These are phyloP conservation scores for Huntiella omanensis DNA, from an alignment of 2,329 filamentous ascomycete genomes.

Conservation along the genomic window DNA sequence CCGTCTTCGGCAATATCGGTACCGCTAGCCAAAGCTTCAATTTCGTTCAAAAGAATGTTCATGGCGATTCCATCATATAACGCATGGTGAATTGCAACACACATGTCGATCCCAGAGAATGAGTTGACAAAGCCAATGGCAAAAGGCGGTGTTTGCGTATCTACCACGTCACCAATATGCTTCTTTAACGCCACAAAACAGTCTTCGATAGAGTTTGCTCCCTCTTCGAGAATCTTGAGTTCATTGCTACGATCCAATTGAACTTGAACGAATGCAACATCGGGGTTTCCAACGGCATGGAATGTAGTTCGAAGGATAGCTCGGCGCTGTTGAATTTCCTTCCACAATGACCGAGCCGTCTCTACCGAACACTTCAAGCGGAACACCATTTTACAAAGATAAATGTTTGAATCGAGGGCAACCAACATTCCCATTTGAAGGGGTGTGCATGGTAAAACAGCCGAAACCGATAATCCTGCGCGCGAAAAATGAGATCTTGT, in stretches of 20 bases:
- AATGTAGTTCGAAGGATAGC: conserved; percentile 66
- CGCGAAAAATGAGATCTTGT: conserved; percentile 13
- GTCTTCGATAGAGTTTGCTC: conserved; percentile 18
- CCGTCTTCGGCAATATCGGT: conserved; percentile 27
- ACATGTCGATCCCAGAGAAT: conserved; percentile 21
- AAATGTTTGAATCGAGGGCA: conserved; percentile 32
- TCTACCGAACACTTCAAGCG: conserved; percentile 31
- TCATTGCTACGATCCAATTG: conserved; percentile 32
- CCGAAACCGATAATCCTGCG: conserved; percentile 20
- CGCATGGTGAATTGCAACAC: conserved; percentile 52
- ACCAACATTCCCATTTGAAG: conserved; percentile 41
- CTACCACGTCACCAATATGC: conserved; percentile 22
- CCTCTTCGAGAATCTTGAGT: conserved; percentile 22
- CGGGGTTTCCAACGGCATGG: conserved; percentile 38
- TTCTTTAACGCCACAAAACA: conserved; percentile 23
- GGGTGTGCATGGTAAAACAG: conserved; percentile 58
- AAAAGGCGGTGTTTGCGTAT: conserved; percentile 26
- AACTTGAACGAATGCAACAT: conserved; percentile 53
- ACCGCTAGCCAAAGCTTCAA: conserved; percentile 39
- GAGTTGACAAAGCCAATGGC: conserved; percentile 25
- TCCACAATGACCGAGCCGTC: conserved; percentile 42
- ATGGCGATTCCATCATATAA: conserved; percentile 76
- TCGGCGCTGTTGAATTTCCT: conserved; percentile 42
- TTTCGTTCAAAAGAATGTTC: conserved; percentile 45
- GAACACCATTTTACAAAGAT: conserved; percentile 56